Evolutionary conservation across 2,329 filamentous ascomycete genomes (phyloP).

Genomic region (Trichophyton mentagrophytes): DNA sequence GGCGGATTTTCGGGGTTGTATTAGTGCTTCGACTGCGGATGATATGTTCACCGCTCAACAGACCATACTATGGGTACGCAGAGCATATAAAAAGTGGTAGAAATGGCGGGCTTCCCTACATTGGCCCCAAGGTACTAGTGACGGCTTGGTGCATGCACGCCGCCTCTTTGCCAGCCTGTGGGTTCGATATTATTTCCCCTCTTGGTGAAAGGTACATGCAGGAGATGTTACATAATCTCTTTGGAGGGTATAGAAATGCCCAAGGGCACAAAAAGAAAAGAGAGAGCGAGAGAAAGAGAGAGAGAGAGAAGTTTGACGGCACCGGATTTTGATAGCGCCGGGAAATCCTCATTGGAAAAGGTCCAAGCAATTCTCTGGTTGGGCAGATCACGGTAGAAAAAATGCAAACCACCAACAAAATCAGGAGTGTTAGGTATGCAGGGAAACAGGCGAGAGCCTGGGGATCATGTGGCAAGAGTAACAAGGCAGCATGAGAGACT

Average conservation of each 20-base stretch:
- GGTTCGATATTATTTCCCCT: background rate
- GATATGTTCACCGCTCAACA: background rate
- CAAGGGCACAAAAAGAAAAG: too few species aligned
- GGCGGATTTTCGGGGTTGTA: background rate
- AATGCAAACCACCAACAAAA: background rate
- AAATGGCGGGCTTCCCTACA: background rate
- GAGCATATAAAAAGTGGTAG: background rate
- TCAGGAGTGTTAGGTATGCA: background rate
- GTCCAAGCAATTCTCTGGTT: background rate
- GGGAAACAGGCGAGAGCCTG: background rate
- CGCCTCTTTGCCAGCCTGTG: background rate
- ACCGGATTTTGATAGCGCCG: background rate
- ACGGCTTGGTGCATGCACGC: conserved; percentile 1
- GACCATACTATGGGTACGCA: background rate
- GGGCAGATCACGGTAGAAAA: background rate
- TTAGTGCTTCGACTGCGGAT: background rate
- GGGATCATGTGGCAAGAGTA: background rate
- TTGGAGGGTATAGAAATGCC: background rate
- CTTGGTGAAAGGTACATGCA: background rate
- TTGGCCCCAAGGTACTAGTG: background rate
- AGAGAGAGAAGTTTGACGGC: background rate
- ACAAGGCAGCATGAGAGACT: background rate
- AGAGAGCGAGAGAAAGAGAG: background rate
- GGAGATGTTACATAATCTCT: conserved; percentile 2
- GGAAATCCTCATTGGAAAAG: background rate